These are phyloP conservation scores for Tuctoria greenei DNA, from an alignment of 176 grass and related monocot genomes.

Conservation along the genomic window DNA sequence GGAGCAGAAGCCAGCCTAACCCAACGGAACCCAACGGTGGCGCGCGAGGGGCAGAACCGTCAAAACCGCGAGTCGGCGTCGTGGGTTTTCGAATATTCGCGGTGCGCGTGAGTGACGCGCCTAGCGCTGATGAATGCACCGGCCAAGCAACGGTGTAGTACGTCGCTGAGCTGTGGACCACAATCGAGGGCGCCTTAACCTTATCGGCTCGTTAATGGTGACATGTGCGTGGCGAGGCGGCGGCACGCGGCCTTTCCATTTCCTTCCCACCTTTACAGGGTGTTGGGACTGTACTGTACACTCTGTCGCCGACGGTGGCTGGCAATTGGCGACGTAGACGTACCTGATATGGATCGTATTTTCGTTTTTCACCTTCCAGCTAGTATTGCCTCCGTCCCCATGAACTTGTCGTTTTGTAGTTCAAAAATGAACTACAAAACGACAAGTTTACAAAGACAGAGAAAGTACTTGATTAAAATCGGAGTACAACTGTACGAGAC, in stretches of 20 bases:
- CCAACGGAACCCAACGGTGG: not conserved
- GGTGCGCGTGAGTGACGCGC: not conserved
- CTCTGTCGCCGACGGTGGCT: not conserved
- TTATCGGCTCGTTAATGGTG: constrained; percentile 9
- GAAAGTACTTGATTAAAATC: not conserved
- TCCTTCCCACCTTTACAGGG: constrained; percentile 22
- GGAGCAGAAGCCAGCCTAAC: not conserved
- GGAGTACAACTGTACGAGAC: not conserved
- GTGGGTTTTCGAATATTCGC: constrained; percentile 50
- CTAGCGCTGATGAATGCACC: not conserved
- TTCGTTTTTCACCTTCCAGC: too few relatives aligned
- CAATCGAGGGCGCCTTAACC: not conserved
- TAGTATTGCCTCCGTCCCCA: too few relatives aligned
- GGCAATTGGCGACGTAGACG: not conserved
- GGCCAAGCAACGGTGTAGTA: fast-evolving
- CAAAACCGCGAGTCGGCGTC: not conserved
- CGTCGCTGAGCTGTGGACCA: constrained; percentile 29
- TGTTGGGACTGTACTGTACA: constrained; percentile 12
- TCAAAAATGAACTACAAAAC: too few relatives aligned
- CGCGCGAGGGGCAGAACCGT: constrained; percentile 18
- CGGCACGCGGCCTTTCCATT: not conserved
- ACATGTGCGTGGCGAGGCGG: constrained; percentile 34
- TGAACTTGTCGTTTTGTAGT: too few relatives aligned
- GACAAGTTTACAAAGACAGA: too few relatives aligned
- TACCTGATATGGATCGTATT: not conserved